Evolutionary conservation across 306 rosid genomes (phyloP), one percentile per base, ranked within the genome.

Genomic region (Aeschynomene evenia): DNA sequence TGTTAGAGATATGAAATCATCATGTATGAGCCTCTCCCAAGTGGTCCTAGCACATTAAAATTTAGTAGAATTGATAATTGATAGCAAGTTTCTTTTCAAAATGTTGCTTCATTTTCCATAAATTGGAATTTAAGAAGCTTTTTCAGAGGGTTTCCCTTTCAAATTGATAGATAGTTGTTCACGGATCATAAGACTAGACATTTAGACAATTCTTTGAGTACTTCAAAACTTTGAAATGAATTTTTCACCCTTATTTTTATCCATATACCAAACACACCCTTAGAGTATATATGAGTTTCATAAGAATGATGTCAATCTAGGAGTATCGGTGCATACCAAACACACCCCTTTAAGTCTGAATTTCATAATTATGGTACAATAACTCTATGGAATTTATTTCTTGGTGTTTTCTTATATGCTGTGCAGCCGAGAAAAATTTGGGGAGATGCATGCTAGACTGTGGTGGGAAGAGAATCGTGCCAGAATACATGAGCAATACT

Each of bases 401-500:
- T 26, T 24, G 39, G 31, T 54, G 52, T 68, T 78, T 31, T 55
- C 48, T 37, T 54, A 40, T 37, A 26, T 36, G 65, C 56, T 43
- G 29, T 80, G 85, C 83, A 93, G 98, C 84, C 98, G 98, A 56
- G 98, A 90, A 81, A 93, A 66, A 69, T 93, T 93, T 54, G 98
- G 98, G 29, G 98, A 93, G 85, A 67, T 93, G 90, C 97, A 93
- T 68, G 98, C 98, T 56, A 86, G 94, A 78, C 51, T 93, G 69
- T 93, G 98, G 98, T 93, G 98, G 98, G 98, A 88, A 77, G 98
- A 93, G 85, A 93, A 93, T 63, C 96, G 96, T 24, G 94, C 88
- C 43, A 88, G 98, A 85, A 86, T 93, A 93, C 97, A 93, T 49
- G 94, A 88, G 85, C 94, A 82, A 57, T 93, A 93, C 84, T 81